Base-by-base conservation (phyloP, 2,329 filamentous ascomycete species). In the Colletotrichum sp. region DNA sequence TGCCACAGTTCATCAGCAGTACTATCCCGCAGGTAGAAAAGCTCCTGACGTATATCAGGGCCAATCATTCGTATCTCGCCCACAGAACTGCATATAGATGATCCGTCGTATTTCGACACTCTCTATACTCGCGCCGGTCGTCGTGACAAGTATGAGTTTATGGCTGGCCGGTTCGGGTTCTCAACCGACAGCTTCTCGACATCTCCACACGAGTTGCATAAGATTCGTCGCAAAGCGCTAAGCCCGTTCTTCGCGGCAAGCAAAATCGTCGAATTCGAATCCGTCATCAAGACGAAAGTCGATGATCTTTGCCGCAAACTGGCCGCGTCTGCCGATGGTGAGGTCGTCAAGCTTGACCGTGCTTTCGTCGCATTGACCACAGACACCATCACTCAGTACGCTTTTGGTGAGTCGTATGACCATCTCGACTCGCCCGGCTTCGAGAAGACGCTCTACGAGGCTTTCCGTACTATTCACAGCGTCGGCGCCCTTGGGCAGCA, bases 61-160 rank as follows among this genome's bases (percentile, higher is more conserved):
- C 81, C 82, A 15, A 84, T 87, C 59, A 79, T 86, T 60, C 84
- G 85, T 39, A 86, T 86, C 76, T 83, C 80, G 71, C 85, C 85
- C 10, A 63, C 78, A 34, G 79, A 82, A 71, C 74, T 84, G 2
- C 79, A 81, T 68, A 79, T 84, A 39, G 65, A 79, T n/a, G 81
- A 83, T 52, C 78, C 80, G 1, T 76, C 76, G 18, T 81, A 79
- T 59, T 83, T 80, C 55, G 78, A 82, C 55, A 66, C 39, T 21
- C 75, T 81, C 44, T 81, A 80, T 63, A 65, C 57, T 39, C 67
- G 57, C 62, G 63, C 74, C 69, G 15, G 66, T 24, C 9, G 30
- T 18, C 74, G 63, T 59, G 69, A 76, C 59, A 71, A 74, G 13
- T 78, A 59, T 24, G 16, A 26, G 4, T 76, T 74, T 55, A 59